These are phyloP conservation scores for Iberis pinnata DNA, from an alignment of 345 rosid species.

Conservation along the genomic window DNA sequence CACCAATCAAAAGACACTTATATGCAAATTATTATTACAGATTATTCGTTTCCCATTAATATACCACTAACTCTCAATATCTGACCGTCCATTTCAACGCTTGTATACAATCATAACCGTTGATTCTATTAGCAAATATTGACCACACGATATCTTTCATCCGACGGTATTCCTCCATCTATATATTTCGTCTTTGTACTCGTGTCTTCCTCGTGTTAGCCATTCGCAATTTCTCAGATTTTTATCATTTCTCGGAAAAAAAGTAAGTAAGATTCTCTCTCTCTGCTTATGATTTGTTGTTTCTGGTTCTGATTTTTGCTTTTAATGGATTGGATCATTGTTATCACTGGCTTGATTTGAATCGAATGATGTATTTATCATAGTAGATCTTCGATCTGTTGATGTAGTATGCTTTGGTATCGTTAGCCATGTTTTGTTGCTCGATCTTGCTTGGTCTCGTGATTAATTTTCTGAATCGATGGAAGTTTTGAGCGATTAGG, in stretches of 20 bases:
- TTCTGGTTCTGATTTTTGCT: too few relatives aligned
- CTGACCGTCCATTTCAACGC: constrained; percentile 24
- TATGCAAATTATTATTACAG: background rate
- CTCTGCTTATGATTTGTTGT: background rate
- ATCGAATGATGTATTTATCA: constrained; percentile 10
- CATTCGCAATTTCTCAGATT: constrained; percentile 8
- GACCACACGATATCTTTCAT: constrained; percentile 39
- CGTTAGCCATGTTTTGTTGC: background rate
- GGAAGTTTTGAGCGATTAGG: constrained; percentile 2
- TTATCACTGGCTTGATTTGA: constrained; percentile 6
- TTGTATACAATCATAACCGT: constrained; percentile 25
- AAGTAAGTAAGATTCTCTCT: constrained; percentile 6
- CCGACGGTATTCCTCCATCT: constrained; percentile 36
- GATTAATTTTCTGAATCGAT: too few relatives aligned
- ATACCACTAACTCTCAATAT: constrained; percentile 17
- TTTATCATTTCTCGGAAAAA: constrained; percentile 2
- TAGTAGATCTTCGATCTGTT: constrained; percentile 17
- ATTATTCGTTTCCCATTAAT: constrained; percentile 26
- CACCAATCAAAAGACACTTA: constrained; percentile 16
- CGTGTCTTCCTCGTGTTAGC: constrained; percentile 48
- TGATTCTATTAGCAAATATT: background rate
- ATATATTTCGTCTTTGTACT: constrained; percentile 22
- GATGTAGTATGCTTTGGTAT: background rate
- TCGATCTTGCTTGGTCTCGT: too few relatives aligned
- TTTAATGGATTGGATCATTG: background rate